Percentiles rank a stretch among this genome's conserved stretches.
These are phyloP conservation scores for Euphrasia arctica DNA, from an alignment of 305 asterid species.

Conservation along the genomic window DNA sequence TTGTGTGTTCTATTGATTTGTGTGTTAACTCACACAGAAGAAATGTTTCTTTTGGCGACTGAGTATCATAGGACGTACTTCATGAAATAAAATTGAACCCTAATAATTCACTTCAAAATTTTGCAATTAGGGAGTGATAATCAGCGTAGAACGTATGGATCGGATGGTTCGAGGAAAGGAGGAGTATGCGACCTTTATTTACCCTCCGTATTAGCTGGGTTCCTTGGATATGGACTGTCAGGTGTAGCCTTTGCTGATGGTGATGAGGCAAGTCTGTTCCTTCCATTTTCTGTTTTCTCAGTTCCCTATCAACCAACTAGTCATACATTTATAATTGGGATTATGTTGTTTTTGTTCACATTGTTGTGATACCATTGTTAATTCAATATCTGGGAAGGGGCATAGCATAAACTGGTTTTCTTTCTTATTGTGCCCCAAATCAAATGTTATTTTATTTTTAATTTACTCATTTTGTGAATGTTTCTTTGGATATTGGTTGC, in stretches of 20 bases:
- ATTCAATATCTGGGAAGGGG: neutral
- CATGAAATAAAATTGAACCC: conserved; percentile 6
- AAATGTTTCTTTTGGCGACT: neutral
- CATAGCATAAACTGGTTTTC: no score
- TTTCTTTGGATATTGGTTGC: no score
- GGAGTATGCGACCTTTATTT: conserved; percentile 24
- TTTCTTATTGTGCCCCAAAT: no score
- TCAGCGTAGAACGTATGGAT: conserved; percentile 30
- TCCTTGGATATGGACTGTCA: conserved; percentile 63
- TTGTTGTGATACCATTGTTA: neutral
- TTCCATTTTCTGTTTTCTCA: conserved; percentile 11
- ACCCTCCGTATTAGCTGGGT: conserved; percentile 60
- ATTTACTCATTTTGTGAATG: neutral
- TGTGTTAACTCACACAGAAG: neutral
- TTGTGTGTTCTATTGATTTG: no score
- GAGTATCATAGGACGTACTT: neutral
- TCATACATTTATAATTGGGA: conserved; percentile 7
- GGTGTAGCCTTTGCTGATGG: conserved; percentile 69
- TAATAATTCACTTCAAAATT: conserved; percentile 2
- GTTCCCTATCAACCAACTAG: neutral
- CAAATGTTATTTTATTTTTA: neutral
- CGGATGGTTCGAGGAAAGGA: conserved; percentile 30
- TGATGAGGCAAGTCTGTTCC: conserved; percentile 48
- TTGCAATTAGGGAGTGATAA: conserved; percentile 42
- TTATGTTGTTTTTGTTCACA: conserved; percentile 5